These are phyloP conservation scores for Buxus sempervirens DNA, from an alignment of 164 flowering plant genomes.

Conservation along the genomic window DNA sequence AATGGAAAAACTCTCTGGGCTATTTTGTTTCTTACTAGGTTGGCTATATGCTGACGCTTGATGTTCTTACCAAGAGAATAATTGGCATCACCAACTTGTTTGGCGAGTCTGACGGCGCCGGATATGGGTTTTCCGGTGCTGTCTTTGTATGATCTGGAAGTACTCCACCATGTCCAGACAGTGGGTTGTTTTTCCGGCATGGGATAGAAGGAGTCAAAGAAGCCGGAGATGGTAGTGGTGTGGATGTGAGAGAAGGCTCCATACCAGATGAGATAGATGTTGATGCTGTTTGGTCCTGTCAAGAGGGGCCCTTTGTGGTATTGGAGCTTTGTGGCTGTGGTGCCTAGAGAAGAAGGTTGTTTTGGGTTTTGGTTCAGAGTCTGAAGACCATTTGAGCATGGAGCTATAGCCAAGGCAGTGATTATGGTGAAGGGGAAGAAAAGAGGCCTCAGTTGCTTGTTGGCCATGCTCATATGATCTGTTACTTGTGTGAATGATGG, in stretches of 20 bases:
- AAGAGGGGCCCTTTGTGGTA: conserved; percentile 37
- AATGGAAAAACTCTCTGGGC: conserved; percentile 8
- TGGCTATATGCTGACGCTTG: conserved; percentile 23
- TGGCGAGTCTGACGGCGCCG: conserved; percentile 14
- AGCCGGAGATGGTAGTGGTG: conserved; percentile 20
- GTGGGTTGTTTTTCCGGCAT: conserved; percentile 5
- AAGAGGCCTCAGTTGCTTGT: conserved; percentile 3
- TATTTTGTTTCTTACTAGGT: conserved; percentile 14
- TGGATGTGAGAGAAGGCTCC: conserved; percentile 25
- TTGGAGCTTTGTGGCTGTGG: conserved; percentile 16
- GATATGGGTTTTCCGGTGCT: conserved; percentile 17
- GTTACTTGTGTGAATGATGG: not conserved
- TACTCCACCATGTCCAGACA: conserved; percentile 29
- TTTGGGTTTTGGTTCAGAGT: not conserved
- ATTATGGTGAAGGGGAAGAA: conserved; percentile 10
- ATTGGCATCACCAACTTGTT: conserved; percentile 10
- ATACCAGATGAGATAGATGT: conserved; percentile 33
- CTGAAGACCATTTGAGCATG: conserved; percentile 14
- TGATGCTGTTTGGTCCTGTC: conserved; percentile 19
- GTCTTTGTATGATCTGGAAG: conserved; percentile 24
- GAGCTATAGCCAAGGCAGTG: conserved; percentile 11
- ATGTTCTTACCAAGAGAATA: conserved; percentile 29
- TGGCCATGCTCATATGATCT: conserved; percentile 12
- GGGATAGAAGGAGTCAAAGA: conserved; percentile 27
- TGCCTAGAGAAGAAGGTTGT: conserved; percentile 16